Percentiles rank a stretch among this genome's conserved stretches.
Evolutionary conservation across 345 rosid species (phyloP).

Genomic region (Rhodamnia argentea): DNA sequence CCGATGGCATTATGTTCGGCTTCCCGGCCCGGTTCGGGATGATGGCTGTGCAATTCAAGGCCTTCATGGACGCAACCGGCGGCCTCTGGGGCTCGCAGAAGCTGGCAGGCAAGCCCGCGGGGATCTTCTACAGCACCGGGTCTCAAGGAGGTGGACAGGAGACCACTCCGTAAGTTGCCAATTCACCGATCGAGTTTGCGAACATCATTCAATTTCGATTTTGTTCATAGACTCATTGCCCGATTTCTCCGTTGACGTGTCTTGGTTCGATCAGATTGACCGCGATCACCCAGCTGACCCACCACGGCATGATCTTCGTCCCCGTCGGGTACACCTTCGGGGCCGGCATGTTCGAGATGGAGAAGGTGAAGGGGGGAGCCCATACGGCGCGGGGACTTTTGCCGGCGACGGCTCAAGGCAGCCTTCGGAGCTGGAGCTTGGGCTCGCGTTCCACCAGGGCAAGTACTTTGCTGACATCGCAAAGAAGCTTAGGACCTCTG

Average conservation of each 20-base stretch:
- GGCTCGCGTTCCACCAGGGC: slow-evolving; percentile 67
- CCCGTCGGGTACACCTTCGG: slow-evolving; percentile 67
- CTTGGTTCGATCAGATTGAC: slow-evolving; percentile 31
- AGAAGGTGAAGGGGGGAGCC: slow-evolving; percentile 63
- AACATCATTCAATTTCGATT: neutral
- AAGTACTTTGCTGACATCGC: slow-evolving; percentile 49
- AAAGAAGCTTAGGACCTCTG: slow-evolving; percentile 46
- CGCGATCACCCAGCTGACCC: slow-evolving; percentile 61
- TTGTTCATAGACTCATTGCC: neutral
- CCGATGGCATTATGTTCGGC: slow-evolving; percentile 54
- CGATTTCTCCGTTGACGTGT: neutral
- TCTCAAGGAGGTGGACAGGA: slow-evolving; percentile 83
- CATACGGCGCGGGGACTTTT: slow-evolving; percentile 67
- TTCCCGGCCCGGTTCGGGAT: slow-evolving; percentile 73
- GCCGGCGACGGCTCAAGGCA: slow-evolving; percentile 67
- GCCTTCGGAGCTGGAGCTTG: slow-evolving; percentile 54
- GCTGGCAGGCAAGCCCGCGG: slow-evolving; percentile 78
- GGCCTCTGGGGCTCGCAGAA: slow-evolving; percentile 54
- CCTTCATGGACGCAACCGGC: slow-evolving; percentile 63
- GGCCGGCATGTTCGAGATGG: slow-evolving; percentile 69
- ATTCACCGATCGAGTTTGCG: neutral
- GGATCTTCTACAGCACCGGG: slow-evolving; percentile 64
- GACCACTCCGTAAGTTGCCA: slow-evolving; percentile 50
- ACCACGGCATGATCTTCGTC: slow-evolving; percentile 67
- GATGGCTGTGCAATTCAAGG: slow-evolving; percentile 76